phyloP scores from a whole-genome alignment of 2,329 filamentous ascomycete species.

The Talaromyces sp. region DNA sequence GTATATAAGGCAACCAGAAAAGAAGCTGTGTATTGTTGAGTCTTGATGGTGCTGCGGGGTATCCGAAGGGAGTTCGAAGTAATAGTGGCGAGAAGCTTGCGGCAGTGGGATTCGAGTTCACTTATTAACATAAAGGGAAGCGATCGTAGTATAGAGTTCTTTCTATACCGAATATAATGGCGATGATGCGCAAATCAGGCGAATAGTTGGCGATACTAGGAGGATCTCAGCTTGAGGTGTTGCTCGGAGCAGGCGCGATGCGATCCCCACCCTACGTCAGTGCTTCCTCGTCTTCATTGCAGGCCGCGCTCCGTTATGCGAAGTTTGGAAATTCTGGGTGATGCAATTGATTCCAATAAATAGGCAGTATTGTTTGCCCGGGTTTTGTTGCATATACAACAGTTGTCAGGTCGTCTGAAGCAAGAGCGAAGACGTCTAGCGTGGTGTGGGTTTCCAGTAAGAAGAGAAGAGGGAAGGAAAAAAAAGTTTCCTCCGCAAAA shows the following conservation, averaged over 20 bases:
- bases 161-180: background rate
- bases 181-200: background rate
- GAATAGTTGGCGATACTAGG: background rate
- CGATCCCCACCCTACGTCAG: background rate
- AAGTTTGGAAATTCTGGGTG: background rate
- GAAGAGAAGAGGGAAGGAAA: background rate
- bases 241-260: background rate
- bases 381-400: background rate
- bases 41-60: background rate
- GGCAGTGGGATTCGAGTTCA: background rate
- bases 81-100: background rate
- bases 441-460: background rate
- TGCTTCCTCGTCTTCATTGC: background rate
- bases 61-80: background rate
- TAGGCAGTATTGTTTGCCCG: background rate
- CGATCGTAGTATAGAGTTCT: background rate
- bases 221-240: background rate
- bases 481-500: conserved; percentile 7
- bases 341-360: background rate
- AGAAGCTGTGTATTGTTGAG: background rate
- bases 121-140: background rate
- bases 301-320: background rate
- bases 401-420: background rate
- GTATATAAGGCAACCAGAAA: background rate
- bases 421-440: background rate